Conservation (phyloP, 345 rosid species). For the Eucalyptus tenuipes region DNA sequence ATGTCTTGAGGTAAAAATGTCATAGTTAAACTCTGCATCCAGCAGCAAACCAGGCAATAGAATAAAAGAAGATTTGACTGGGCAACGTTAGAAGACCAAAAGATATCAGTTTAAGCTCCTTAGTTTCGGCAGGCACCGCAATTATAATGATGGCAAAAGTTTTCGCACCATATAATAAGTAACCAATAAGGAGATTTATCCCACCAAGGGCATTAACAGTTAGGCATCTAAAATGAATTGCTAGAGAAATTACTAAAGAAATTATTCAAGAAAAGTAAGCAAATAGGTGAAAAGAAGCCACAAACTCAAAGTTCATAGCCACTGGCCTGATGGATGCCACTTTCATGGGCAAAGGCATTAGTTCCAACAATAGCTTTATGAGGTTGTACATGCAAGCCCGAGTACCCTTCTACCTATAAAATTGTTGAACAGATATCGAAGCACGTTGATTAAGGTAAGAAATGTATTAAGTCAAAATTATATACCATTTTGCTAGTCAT, state of each 20-base stretch:
- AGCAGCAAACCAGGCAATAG: not conserved
- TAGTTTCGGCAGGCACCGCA: not conserved
- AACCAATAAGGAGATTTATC: not conserved
- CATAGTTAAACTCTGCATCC: not conserved
- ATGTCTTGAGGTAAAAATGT: not conserved
- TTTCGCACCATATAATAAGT: not conserved
- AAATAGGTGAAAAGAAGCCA: not conserved
- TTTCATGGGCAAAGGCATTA: constrained; percentile 96
- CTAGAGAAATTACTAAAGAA: not conserved
- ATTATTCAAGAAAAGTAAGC: not conserved
- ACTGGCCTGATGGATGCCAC: constrained; percentile 86
- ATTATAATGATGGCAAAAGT: not conserved
- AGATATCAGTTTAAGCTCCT: not conserved
- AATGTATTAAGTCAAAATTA: not conserved
- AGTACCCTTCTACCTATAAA: constrained; percentile 82
- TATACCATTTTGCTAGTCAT: constrained; percentile 96
- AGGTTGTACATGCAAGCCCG: constrained; percentile 81
- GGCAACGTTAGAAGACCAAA: not conserved
- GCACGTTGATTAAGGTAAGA: not conserved
- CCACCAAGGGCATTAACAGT: not conserved
- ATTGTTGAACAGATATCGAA: not conserved
- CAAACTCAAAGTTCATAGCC: not conserved
- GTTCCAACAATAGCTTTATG: constrained; percentile 97
- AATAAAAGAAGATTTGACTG: not conserved
- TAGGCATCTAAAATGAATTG: not conserved